phyloP scores from a whole-genome alignment of 345 rosid genomes.

The Citrus hindsii region DNA sequence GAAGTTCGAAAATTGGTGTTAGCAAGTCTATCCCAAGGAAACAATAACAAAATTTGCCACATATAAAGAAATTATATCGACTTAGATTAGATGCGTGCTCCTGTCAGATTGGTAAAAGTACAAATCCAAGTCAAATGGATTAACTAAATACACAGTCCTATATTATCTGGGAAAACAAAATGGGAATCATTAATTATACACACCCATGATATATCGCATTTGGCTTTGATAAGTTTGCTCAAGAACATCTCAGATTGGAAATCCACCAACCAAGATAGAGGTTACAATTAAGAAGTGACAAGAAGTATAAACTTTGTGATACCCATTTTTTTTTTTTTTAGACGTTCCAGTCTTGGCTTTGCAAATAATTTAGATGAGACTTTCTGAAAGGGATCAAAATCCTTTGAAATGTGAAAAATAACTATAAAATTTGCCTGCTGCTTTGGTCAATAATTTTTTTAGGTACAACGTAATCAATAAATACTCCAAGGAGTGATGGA shows the following conservation, averaged over 20 bases:
- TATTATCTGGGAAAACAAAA: neutral
- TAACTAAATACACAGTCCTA: neutral
- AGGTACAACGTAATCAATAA: too few species aligned
- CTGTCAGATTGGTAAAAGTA: neutral
- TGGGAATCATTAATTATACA: neutral
- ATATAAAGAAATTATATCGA: too few species aligned
- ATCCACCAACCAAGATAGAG: neutral
- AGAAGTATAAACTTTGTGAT: neutral
- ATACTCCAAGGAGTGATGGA: neutral
- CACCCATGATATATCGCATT: neutral
- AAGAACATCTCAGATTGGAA: neutral
- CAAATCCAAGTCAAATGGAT: neutral
- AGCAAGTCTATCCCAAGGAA: too few species aligned
- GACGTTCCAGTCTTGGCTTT: neutral
- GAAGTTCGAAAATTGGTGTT: too few species aligned
- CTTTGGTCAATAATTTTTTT: too few species aligned
- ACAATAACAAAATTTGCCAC: too few species aligned
- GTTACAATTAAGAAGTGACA: neutral
- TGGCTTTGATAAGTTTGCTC: neutral
- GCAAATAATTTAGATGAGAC: neutral
- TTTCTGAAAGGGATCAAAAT: neutral
- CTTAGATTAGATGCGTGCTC: too few species aligned
- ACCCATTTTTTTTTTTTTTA: neutral
- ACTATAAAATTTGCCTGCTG: neutral
- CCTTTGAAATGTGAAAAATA: neutral